phyloP scores from a whole-genome alignment of 495 filamentous ascomycete genomes.

The Xylaria acuta region DNA sequence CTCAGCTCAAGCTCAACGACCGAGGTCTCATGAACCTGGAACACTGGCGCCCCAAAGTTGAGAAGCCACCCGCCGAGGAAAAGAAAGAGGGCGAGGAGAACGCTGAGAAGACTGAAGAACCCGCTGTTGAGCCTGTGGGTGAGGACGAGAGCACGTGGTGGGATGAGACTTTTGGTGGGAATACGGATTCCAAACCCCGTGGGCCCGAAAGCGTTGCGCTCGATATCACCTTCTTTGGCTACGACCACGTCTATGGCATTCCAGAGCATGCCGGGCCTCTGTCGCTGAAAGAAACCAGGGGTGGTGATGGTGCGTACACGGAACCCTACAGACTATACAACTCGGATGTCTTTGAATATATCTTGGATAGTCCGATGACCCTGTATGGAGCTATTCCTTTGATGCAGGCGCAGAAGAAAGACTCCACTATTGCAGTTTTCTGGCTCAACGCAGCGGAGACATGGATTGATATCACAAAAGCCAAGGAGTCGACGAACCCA shows the following conservation, averaged over 20 bases:
- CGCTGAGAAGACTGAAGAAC: slow-evolving; percentile 48
- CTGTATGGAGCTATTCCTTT: slow-evolving; percentile 94
- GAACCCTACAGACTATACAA: slow-evolving; percentile 98
- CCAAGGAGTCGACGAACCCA: slow-evolving; percentile 75
- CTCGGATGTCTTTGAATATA: slow-evolving; percentile 95
- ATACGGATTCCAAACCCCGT: slow-evolving; percentile 89
- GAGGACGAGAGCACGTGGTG: slow-evolving; percentile 90
- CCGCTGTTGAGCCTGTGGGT: slow-evolving; percentile 37
- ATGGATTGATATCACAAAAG: slow-evolving; percentile 93
- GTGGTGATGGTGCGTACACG: slow-evolving; percentile 80
- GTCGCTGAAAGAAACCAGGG: slow-evolving; percentile 87
- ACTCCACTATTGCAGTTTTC: slow-evolving; percentile 95
- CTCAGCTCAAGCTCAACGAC: slow-evolving; percentile 88
- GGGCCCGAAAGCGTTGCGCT: slow-evolving; percentile 87
- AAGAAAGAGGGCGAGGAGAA: slow-evolving; percentile 59
- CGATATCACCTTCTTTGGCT: slow-evolving; percentile 90
- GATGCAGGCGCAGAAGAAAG: slow-evolving; percentile 94
- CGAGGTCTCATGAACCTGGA: slow-evolving; percentile 88
- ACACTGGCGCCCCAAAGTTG: slow-evolving; percentile 92
- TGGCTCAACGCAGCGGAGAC: slow-evolving; percentile 98
- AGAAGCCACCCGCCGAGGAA: slow-evolving; percentile 62
- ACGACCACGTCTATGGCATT: slow-evolving; percentile 92
- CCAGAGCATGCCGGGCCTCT: slow-evolving; percentile 91
- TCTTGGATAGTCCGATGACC: slow-evolving; percentile 97
- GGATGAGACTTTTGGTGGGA: slow-evolving; percentile 95